Percentiles rank a stretch among this genome's conserved stretches.
These are phyloP conservation scores for Fusarium metavorans DNA, from an alignment of 2,329 filamentous ascomycete genomes.

Conservation along the genomic window DNA sequence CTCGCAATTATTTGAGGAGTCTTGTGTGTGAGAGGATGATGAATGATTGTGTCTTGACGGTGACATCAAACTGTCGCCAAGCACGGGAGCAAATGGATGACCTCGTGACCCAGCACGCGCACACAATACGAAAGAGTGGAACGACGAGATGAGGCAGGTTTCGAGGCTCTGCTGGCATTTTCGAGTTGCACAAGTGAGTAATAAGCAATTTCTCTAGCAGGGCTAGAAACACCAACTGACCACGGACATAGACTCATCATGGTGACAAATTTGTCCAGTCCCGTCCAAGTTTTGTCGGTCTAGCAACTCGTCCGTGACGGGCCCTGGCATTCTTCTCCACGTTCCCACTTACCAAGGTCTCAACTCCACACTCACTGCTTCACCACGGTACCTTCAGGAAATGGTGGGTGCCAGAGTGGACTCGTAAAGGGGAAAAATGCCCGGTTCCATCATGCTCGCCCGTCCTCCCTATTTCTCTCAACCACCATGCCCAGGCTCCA, in stretches of 20 bases:
- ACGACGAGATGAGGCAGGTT: slow-evolving; percentile 24
- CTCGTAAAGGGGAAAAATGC: slow-evolving; percentile 14
- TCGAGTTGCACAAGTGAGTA: slow-evolving; percentile 24
- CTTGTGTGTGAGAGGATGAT: background rate
- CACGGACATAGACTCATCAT: background rate
- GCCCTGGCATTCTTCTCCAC: slow-evolving; percentile 20
- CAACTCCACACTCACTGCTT: slow-evolving; percentile 20
- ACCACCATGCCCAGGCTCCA: background rate
- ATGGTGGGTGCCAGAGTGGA: slow-evolving; percentile 1
- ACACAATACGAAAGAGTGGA: slow-evolving; percentile 26
- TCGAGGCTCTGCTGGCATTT: slow-evolving; percentile 18
- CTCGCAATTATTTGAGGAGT: background rate
- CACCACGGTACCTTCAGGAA: slow-evolving; percentile 14
- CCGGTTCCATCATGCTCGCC: slow-evolving; percentile 4
- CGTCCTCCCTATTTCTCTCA: background rate
- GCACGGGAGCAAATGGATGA: slow-evolving; percentile 9
- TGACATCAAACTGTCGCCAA: slow-evolving; percentile 32
- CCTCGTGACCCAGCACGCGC: slow-evolving; percentile 38
- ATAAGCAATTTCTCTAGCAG: slow-evolving; percentile 22
- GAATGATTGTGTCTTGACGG: slow-evolving; percentile 11
- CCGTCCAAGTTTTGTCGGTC: slow-evolving; percentile 8
- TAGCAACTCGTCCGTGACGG: slow-evolving; percentile 6
- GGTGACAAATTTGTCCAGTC: background rate
- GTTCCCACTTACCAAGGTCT: slow-evolving; percentile 4
- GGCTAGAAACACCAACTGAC: background rate